Evolutionary conservation across 495 filamentous ascomycete species (phyloP), one percentile per base, ranked within the genome.

Genomic region (Talaromyces nanjingensis): DNA sequence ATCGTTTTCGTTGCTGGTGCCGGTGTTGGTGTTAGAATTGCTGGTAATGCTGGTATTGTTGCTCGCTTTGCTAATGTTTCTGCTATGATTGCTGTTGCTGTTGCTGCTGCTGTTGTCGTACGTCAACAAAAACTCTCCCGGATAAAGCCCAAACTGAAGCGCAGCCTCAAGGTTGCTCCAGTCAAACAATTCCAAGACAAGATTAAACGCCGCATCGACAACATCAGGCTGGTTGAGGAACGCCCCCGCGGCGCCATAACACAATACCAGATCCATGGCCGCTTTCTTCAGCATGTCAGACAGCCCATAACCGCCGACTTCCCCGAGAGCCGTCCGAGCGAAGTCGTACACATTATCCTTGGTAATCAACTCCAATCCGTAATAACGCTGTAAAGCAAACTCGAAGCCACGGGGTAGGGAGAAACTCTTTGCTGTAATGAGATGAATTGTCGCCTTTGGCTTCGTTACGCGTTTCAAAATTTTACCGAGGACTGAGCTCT

Each of bases 121-220:
- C 5, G 34, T 11, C 54, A 49, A 56, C 12, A 69, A 31, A 63
- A 67, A 76, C 7, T 66, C 60, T 0, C 55, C 27, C 3, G 67
- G 55, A 18, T 24, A 54, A 18, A 74, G 54, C 4, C 69, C 70
- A 34, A 74, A 74, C 18, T 66, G 64, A 6, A 77, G 59, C 14
- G 72, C 57, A 6, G 66, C 31, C 55, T 76, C 74, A 37, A 73
- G 54, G 12, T 67, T 78, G 1, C 70, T 68, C 71, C 69, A 74
- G 33, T 63, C 59, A 3, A 77, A 55, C 1, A 71, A 53, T 3
- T 64, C 66, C 3, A 71, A 7, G 4, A 67, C 69, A 27, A 77
- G 60, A 0, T 65, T 53, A n/a, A 77, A 71, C 0, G 72, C 76
- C 0, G 64, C 62, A n/a, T 71, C 61, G 6, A 68, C 63, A 52